A percentile compares a stretch with the other conserved stretches of the same genome.
Evolutionary conservation across 768 basidiomycete genomes (phyloP).

Genomic region (Candolleomyces aberdarensis): DNA sequence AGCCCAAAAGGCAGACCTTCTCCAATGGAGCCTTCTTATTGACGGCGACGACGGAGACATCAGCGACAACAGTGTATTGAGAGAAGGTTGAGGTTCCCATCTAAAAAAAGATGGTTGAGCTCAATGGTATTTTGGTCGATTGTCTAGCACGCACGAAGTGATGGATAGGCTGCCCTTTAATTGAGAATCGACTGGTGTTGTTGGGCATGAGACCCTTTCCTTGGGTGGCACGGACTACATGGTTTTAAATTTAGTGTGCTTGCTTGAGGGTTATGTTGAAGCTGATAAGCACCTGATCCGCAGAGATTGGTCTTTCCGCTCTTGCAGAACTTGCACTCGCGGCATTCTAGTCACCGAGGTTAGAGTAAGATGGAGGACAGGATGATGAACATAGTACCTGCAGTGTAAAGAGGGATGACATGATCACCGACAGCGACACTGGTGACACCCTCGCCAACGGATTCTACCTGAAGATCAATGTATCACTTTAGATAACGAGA

Average conservation of each 20-base stretch:
- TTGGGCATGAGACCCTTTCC: slow-evolving; percentile 97
- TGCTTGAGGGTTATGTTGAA: neutral
- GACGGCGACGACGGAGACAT: slow-evolving; percentile 93
- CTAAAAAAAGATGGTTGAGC: slow-evolving; percentile 33
- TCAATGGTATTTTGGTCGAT: slow-evolving; percentile 2
- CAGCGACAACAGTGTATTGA: slow-evolving; percentile 98
- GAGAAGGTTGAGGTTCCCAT: slow-evolving; percentile 99
- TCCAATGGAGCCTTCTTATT: slow-evolving; percentile 84
- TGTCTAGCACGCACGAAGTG: slow-evolving; percentile 72
- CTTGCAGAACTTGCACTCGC: slow-evolving; percentile 98
- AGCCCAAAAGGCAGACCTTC: slow-evolving; percentile 95
- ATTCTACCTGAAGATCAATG: slow-evolving; percentile 72
- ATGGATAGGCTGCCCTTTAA: slow-evolving; percentile 80
- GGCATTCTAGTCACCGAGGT: slow-evolving; percentile 60
- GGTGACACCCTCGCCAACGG: slow-evolving; percentile 95
- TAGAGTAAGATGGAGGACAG: neutral
- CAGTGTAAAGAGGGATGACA: slow-evolving; percentile 95
- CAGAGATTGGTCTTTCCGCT: slow-evolving; percentile 99
- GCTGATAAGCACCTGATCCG: slow-evolving; percentile 62
- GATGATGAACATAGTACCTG: no score
- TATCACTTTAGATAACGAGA: slow-evolving; percentile 9
- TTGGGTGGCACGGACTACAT: slow-evolving; percentile 83
- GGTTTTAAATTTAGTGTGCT: neutral
- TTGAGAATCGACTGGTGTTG: slow-evolving; percentile 80
- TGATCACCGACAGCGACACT: slow-evolving; percentile 79